Evolutionary conservation across 1,139 yeast genomes (phyloP).

Genomic region (Yamadazyma epiphylla): DNA sequence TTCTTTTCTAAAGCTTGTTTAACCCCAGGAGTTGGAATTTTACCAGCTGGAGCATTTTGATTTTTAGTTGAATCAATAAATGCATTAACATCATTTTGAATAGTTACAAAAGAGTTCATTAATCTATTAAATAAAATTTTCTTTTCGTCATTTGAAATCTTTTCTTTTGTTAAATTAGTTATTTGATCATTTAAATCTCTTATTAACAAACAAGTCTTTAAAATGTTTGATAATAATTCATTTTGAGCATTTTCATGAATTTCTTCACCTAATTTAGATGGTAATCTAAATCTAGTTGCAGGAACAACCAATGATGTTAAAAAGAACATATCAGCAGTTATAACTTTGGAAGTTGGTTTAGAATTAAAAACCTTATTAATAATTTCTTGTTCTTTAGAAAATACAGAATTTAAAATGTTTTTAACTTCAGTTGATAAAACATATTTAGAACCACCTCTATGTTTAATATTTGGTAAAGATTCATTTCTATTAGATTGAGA

Average conservation of each 20-base stretch:
- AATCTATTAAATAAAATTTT: slow-evolving; percentile 79
- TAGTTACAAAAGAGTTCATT: slow-evolving; percentile 91
- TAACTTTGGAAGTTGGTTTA: slow-evolving; percentile 57
- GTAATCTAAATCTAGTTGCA: slow-evolving; percentile 93
- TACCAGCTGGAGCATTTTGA: slow-evolving; percentile 66
- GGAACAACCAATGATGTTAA: slow-evolving; percentile 87
- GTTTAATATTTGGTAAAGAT: slow-evolving; percentile 43
- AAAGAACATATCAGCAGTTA: slow-evolving; percentile 87
- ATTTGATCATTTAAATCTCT: slow-evolving; percentile 86
- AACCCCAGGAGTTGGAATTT: slow-evolving; percentile 85
- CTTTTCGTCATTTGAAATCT: slow-evolving; percentile 58
- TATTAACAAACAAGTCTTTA: slow-evolving; percentile 76
- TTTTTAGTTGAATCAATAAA: slow-evolving; percentile 90
- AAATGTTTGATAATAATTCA: slow-evolving; percentile 74
- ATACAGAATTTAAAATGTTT: slow-evolving; percentile 71
- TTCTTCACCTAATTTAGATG: slow-evolving; percentile 95
- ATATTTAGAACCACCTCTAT: slow-evolving; percentile 74
- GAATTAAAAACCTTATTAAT: slow-evolving; percentile 69
- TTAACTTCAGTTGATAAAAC: slow-evolving; percentile 84
- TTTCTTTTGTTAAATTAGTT: slow-evolving; percentile 56
- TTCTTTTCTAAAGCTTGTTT: slow-evolving; percentile 98
- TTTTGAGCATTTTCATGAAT: slow-evolving; percentile 93
- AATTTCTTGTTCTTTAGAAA: slow-evolving; percentile 63
- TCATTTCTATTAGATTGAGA: slow-evolving; percentile 12
- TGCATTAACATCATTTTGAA: slow-evolving; percentile 94